Conservation (phyloP, 2,329 filamentous ascomycete species). For the Fusarium sororula region DNA sequence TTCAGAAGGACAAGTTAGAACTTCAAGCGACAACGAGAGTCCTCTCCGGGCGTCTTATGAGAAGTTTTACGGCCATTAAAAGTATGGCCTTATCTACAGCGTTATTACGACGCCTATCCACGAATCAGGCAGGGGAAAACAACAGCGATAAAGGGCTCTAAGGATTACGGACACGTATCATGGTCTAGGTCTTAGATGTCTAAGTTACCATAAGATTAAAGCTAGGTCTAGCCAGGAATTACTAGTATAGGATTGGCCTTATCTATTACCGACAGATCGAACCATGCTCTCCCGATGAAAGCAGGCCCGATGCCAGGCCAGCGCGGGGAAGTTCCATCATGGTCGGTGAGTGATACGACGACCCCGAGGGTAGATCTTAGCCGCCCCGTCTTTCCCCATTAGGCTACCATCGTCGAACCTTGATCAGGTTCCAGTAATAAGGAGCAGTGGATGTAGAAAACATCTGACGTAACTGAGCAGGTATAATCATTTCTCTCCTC, state of each 20-base stretch:
- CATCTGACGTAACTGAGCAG: accelerated
- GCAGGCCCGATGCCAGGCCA: accelerated
- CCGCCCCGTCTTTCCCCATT: neutral
- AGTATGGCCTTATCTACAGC: neutral
- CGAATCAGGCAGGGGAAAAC: no score
- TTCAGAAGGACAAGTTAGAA: neutral
- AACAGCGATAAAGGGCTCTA: neutral
- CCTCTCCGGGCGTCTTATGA: neutral
- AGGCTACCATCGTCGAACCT: accelerated
- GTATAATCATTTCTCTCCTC: neutral
- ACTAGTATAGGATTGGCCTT: neutral
- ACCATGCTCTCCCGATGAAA: neutral
- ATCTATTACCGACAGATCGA: neutral
- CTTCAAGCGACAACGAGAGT: no score
- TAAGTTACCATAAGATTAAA: neutral
- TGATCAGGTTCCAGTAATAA: accelerated
- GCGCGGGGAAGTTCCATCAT: neutral
- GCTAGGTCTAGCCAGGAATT: neutral
- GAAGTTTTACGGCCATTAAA: no score
- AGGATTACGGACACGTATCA: neutral
- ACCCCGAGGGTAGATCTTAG: neutral
- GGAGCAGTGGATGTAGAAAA: accelerated
- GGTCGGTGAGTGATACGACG: neutral
- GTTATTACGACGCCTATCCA: neutral
- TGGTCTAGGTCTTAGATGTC: accelerated